A percentile compares a stretch with the other conserved stretches of the same genome.
phyloP scores from a whole-genome alignment of 202 grass and related monocot species.

The Hordeum pubiflorum region DNA sequence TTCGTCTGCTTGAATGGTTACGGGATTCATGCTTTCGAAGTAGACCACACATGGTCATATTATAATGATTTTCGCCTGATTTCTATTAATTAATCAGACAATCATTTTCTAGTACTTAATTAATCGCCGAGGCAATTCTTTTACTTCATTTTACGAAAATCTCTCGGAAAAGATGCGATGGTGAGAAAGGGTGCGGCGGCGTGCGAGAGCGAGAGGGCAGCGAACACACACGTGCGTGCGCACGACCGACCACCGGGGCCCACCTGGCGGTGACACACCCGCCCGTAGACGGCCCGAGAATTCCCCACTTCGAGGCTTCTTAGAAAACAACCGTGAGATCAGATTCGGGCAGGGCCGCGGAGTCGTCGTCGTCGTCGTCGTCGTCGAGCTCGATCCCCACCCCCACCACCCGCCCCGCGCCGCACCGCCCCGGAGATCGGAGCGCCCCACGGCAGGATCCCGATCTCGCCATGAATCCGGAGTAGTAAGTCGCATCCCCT shows the following conservation, averaged over 20 bases:
- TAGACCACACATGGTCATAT: background rate
- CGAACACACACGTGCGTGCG: background rate
- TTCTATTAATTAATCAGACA: background rate
- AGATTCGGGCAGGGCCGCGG: background rate
- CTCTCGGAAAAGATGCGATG: too few relatives aligned
- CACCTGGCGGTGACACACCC: background rate
- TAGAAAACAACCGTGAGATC: conserved; percentile 3
- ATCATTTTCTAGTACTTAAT: too few relatives aligned
- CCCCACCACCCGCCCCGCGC: background rate
- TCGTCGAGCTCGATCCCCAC: background rate
- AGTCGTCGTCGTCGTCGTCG: background rate
- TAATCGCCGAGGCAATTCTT: too few relatives aligned
- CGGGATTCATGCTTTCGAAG: background rate
- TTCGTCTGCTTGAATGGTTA: background rate
- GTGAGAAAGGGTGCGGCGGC: background rate
- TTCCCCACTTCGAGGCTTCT: background rate
- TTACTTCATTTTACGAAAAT: too few relatives aligned
- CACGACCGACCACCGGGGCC: background rate
- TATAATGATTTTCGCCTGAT: background rate
- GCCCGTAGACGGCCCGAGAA: background rate
- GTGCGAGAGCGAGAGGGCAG: background rate
- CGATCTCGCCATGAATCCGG: conserved; percentile 47
- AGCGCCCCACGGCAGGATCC: background rate
- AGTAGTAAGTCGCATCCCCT: conserved; percentile 51
- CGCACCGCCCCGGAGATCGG: background rate